phyloP scores from a whole-genome alignment of 1,139 yeast genomes.

The Lodderomyces parapsilosis region DNA sequence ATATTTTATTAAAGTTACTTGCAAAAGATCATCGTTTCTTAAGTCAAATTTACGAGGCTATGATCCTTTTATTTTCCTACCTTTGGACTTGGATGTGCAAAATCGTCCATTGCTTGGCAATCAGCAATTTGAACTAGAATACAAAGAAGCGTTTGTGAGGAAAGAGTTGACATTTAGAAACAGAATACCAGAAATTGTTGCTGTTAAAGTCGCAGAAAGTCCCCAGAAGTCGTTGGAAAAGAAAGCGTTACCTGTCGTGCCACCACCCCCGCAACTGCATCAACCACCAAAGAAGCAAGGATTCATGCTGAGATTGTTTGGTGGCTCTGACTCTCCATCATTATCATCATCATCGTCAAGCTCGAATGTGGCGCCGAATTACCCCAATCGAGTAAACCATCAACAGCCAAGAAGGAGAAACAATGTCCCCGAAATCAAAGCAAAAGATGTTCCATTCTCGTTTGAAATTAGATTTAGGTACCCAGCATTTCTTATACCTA shows the following conservation, averaged over 20 bases:
- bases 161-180: slow-evolving; percentile 38
- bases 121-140: slow-evolving; percentile 22
- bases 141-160: slow-evolving; percentile 40
- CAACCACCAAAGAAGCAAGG: slow-evolving; percentile 19
- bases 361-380: slow-evolving; percentile 5
- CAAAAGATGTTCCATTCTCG: slow-evolving; percentile 41
- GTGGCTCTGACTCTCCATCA: slow-evolving; percentile 6
- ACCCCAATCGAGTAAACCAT: slow-evolving; percentile 8
- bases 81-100: slow-evolving; percentile 42
- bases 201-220: slow-evolving; percentile 19
- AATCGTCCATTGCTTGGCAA: slow-evolving; percentile 23
- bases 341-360: not conserved
- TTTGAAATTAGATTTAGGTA: slow-evolving; percentile 48
- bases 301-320: slow-evolving; percentile 23
- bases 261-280: slow-evolving; percentile 13
- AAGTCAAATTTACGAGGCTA: slow-evolving; percentile 48
- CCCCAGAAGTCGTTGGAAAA: slow-evolving; percentile 7
- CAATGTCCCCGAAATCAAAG: slow-evolving; percentile 24
- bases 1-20: slow-evolving; percentile 60
- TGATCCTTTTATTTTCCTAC: slow-evolving; percentile 54
- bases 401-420: slow-evolving; percentile 6
- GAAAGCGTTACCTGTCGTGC: slow-evolving; percentile 21
- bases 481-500: slow-evolving; percentile 46
- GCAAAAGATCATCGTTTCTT: slow-evolving; percentile 53
- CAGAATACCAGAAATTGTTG: slow-evolving; percentile 46